phyloP scores from a whole-genome alignment of 495 filamentous ascomycete genomes.

The Aspergillus baeticus region DNA sequence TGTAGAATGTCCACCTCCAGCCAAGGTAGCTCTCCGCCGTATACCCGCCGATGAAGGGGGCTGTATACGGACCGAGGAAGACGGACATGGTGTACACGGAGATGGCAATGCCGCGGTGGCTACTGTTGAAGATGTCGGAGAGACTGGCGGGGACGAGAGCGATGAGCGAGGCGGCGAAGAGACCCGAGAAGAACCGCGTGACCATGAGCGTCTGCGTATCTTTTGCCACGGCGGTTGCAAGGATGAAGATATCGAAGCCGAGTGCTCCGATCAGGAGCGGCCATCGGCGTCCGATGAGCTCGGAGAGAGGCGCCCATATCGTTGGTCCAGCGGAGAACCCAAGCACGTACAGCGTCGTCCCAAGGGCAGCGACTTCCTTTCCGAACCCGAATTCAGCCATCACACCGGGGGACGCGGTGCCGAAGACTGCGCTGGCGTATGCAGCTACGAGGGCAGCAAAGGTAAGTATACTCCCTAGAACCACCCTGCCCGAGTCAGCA shows the following conservation, averaged over 20 bases:
- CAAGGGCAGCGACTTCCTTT: conserved; percentile 48
- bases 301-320: conserved; percentile 66
- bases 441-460: conserved; percentile 47
- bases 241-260: conserved; percentile 49
- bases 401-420: conserved; percentile 39
- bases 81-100: conserved; percentile 47
- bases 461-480: conserved; percentile 16
- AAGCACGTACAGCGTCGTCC: conserved; percentile 52
- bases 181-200: conserved; percentile 45
- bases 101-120: conserved; percentile 43
- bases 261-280: conserved; percentile 50
- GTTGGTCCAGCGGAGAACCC: conserved; percentile 51
- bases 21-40: conserved; percentile 32
- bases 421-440: conserved; percentile 52
- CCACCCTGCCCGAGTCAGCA: conserved; percentile 1
- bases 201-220: conserved; percentile 56
- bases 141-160: conserved; percentile 49
- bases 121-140: conserved; percentile 48
- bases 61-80: conserved; percentile 42
- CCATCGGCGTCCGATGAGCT: conserved; percentile 62
- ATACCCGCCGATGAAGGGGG: conserved; percentile 46
- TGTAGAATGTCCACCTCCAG: conserved; percentile 47
- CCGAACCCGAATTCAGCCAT: conserved; percentile 44
- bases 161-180: conserved; percentile 48
- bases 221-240: conserved; percentile 53